phyloP scores from a whole-genome alignment of 306 rosid genomes.

The Oxytropis ochrocephala region DNA sequence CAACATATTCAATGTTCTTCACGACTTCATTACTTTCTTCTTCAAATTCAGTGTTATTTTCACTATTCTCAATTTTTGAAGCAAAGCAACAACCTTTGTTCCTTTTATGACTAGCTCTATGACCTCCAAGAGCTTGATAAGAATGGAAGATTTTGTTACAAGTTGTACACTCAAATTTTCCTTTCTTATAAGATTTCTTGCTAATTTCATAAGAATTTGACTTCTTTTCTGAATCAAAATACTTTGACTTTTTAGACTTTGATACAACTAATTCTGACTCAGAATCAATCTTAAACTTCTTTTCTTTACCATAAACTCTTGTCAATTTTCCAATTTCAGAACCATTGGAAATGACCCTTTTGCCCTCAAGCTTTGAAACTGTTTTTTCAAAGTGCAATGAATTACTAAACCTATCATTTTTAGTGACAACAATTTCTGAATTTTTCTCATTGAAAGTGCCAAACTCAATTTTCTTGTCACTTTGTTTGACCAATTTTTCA shows the following conservation, averaged over 20 bases:
- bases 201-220: slow-evolving; percentile 30
- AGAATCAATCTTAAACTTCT: slow-evolving; percentile 20
- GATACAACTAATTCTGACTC: neutral
- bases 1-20: slow-evolving; percentile 10
- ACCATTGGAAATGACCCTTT: slow-evolving; percentile 2
- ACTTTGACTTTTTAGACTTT: slow-evolving; percentile 17
- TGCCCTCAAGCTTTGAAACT: slow-evolving; percentile 24
- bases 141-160: slow-evolving; percentile 65
- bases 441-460: too few relatives aligned
- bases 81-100: slow-evolving; percentile 44
- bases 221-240: slow-evolving; percentile 23
- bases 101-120: slow-evolving; percentile 82
- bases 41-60: slow-evolving; percentile 44
- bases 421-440: too few relatives aligned
- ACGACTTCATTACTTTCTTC: slow-evolving; percentile 16
- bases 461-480: neutral
- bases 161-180: slow-evolving; percentile 67
- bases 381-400: too few relatives aligned
- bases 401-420: too few relatives aligned
- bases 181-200: slow-evolving; percentile 36
- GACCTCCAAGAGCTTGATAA: slow-evolving; percentile 94
- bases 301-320: slow-evolving; percentile 20
- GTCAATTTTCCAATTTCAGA: neutral
- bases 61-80: slow-evolving; percentile 48
- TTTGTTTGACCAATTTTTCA: too few relatives aligned